A percentile compares a stretch with the other conserved stretches of the same genome.
Evolutionary conservation across 805 yeast genomes (phyloP).

Genomic region (Cyberlindnera maclurae): DNA sequence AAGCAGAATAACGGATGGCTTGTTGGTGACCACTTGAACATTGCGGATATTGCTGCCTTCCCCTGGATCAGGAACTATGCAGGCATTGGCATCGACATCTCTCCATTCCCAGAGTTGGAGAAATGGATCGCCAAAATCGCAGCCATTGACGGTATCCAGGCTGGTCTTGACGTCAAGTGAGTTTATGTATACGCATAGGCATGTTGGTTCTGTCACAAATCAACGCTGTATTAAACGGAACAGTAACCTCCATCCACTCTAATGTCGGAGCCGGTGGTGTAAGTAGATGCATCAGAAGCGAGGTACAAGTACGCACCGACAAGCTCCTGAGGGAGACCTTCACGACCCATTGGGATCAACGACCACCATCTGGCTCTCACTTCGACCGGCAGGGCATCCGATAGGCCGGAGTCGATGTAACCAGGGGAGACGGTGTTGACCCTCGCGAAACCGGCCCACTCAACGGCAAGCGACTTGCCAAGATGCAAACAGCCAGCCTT

Average conservation of each 20-base stretch:
- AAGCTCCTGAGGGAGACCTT: constrained; percentile 65
- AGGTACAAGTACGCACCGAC: constrained; percentile 75
- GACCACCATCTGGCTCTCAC: constrained; percentile 42
- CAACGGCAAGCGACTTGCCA: constrained; percentile 44
- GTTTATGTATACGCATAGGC: background rate
- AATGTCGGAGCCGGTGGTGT: constrained; percentile 73
- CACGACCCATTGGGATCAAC: constrained; percentile 63
- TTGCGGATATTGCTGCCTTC: constrained; percentile 48
- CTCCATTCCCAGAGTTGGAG: constrained; percentile 32
- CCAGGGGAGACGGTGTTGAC: constrained; percentile 82
- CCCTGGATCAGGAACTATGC: constrained; percentile 35
- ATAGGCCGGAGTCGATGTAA: constrained; percentile 70
- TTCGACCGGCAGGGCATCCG: constrained; percentile 39
- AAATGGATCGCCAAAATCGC: constrained; percentile 34
- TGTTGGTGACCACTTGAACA: constrained; percentile 51
- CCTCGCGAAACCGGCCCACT: constrained; percentile 78
- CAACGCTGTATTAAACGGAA: constrained; percentile 10
- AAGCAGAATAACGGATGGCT: constrained; percentile 45
- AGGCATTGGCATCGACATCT: constrained; percentile 20
- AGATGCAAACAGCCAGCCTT: constrained; percentile 20
- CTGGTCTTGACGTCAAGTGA: background rate
- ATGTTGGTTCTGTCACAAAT: no score
- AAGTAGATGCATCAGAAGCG: constrained; percentile 76
- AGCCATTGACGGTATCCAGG: constrained; percentile 26
- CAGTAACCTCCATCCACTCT: constrained; percentile 74